A percentile compares a stretch with the other conserved stretches of the same genome.
phyloP scores from a whole-genome alignment of 108 stramenopile genomes.

The Epipyxis sp. region DNA sequence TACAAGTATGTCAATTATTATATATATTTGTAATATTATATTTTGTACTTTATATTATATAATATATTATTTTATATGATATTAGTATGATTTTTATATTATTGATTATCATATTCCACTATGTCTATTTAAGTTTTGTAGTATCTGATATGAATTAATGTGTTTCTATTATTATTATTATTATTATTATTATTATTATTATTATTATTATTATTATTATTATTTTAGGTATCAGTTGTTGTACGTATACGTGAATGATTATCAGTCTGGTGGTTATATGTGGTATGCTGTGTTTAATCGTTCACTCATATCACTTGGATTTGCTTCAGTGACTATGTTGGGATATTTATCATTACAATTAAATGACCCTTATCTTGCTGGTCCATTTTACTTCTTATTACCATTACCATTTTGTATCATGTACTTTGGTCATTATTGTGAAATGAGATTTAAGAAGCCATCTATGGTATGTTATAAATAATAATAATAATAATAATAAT shows the following conservation, averaged over 20 bases:
- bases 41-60: too few relatives aligned
- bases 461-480: too few relatives aligned
- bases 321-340: constrained; percentile 3
- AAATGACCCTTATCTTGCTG: background rate
- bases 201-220: too few relatives aligned
- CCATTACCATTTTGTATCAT: constrained; percentile 18
- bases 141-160: too few relatives aligned
- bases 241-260: constrained; percentile 38
- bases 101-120: constrained; percentile 17
- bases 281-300: constrained; percentile 42
- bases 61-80: too few relatives aligned
- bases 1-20: too few relatives aligned
- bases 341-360: constrained; percentile 35
- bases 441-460: background rate
- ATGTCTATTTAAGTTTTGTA: constrained; percentile 5
- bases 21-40: too few relatives aligned
- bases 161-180: constrained; percentile 11
- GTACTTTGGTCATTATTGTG: constrained; percentile 15
- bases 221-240: constrained; percentile 37
- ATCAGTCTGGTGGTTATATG: constrained; percentile 46
- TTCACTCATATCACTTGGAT: constrained; percentile 19
- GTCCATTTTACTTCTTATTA: constrained; percentile 28
- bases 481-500: too few relatives aligned
- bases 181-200: constrained; percentile 18
- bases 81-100: constrained; percentile 11